Conservation (phyloP, 176 grass and related monocot genomes). For the Oryza punctata region DNA sequence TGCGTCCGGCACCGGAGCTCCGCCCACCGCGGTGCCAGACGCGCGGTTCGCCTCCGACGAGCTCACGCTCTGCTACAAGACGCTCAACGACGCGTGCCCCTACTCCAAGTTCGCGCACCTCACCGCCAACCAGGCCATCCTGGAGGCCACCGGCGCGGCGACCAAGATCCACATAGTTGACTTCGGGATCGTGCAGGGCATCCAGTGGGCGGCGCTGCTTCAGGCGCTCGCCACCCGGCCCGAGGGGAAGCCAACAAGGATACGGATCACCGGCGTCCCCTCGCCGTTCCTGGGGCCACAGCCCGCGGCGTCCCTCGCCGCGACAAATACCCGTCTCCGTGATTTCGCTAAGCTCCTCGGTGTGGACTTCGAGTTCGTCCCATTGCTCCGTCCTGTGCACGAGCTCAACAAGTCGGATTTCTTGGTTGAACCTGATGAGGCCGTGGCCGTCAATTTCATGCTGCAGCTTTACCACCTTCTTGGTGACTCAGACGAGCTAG, state of each 20-base stretch:
- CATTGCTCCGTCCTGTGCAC: constrained; percentile 72
- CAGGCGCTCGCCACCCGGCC: constrained; percentile 95
- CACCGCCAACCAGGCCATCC: constrained; percentile 96
- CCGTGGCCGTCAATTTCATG: constrained; percentile 95
- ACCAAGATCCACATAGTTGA: constrained; percentile 87
- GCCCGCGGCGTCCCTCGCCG: constrained; percentile 65
- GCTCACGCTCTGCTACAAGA: constrained; percentile 93
- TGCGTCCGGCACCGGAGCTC: not conserved
- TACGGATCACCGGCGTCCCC: constrained; percentile 90
- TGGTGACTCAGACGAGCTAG: constrained; percentile 63
- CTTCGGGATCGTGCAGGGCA: constrained; percentile 90
- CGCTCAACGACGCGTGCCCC: constrained; percentile 90
- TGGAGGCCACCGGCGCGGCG: constrained; percentile 80
- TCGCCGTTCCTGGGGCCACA: constrained; percentile 69
- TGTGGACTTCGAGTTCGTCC: constrained; percentile 89
- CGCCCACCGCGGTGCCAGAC: constrained; percentile 5
- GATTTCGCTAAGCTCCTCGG: constrained; percentile 82
- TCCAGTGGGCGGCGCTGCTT: constrained; percentile 95
- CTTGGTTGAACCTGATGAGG: constrained; percentile 67
- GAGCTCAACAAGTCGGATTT: constrained; percentile 66
- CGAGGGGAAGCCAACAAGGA: constrained; percentile 66
- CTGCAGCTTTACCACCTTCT: constrained; percentile 82
- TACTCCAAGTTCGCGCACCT: constrained; percentile 99
- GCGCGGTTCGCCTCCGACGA: constrained; percentile 57
- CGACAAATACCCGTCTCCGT: constrained; percentile 74